phyloP scores from a whole-genome alignment of 106 monocot genomes.

The Alisma plantagoaquatica region DNA sequence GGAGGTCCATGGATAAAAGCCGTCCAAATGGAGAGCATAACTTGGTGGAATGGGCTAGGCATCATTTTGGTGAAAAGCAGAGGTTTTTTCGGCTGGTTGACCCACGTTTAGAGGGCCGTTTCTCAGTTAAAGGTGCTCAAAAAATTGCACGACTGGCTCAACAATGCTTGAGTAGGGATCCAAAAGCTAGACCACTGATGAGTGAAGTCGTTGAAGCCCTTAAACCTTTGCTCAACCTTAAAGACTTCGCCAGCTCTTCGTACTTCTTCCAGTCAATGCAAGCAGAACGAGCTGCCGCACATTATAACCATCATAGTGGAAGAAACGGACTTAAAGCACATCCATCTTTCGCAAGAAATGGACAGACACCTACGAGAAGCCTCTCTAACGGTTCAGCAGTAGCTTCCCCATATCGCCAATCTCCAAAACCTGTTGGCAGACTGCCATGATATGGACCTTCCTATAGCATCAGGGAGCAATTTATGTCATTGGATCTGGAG shows the following conservation, averaged over 20 bases:
- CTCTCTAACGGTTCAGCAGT: conserved; percentile 33
- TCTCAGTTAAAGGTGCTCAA: conserved; percentile 35
- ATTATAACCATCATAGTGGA: conserved; percentile 9
- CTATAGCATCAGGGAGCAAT: too few relatives aligned
- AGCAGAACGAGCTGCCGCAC: conserved; percentile 10
- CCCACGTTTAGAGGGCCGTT: conserved; percentile 27
- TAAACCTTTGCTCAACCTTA: conserved; percentile 25
- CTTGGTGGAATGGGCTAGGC: conserved; percentile 37
- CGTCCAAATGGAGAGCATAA: conserved; percentile 38
- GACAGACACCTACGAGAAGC: conserved; percentile 38
- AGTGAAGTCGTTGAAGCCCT: conserved; percentile 29
- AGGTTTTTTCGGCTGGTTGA: conserved; percentile 27
- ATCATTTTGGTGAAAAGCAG: conserved; percentile 15
- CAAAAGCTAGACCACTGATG: conserved; percentile 34
- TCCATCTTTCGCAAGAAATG: conserved; percentile 27
- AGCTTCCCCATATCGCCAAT: conserved; percentile 48
- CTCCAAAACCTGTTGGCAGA: conserved; percentile 20
- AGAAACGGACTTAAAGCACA: conserved; percentile 34
- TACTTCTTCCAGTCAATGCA: conserved; percentile 28
- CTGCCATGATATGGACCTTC: conserved; percentile 22
- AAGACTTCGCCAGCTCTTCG: conserved; percentile 25
- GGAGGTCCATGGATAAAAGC: conserved; percentile 36
- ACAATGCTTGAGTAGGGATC: conserved; percentile 24
- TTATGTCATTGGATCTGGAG: too few relatives aligned
- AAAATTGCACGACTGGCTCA: conserved; percentile 24